Percentiles rank a stretch among this genome's conserved stretches.
phyloP scores from a whole-genome alignment of 176 grass and related monocot genomes.

The Bothriochloa decipiens region DNA sequence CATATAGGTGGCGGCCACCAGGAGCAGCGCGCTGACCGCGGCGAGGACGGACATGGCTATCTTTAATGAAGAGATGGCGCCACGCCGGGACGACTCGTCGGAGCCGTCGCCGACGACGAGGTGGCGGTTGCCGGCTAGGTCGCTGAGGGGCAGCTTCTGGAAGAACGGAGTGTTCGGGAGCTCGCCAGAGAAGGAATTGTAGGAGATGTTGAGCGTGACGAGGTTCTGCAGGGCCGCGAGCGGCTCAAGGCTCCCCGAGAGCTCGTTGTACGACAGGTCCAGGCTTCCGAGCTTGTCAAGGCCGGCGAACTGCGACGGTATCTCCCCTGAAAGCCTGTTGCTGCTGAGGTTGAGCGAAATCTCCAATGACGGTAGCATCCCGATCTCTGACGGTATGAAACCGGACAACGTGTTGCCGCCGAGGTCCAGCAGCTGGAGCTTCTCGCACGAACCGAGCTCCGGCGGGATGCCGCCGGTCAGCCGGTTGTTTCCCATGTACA shows the following conservation, averaged over 20 bases:
- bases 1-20: conserved; percentile 66
- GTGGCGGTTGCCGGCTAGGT: conserved; percentile 80
- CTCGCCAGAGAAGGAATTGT: conserved; percentile 84
- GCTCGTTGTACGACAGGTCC: conserved; percentile 79
- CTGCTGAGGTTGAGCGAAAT: conserved; percentile 90
- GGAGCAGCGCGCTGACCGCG: conserved; percentile 59
- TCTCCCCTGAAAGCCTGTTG: conserved; percentile 73
- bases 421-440: conserved; percentile 85
- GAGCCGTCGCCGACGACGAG: conserved; percentile 54
- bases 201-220: conserved; percentile 83
- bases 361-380: conserved; percentile 64
- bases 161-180: conserved; percentile 92
- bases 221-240: conserved; percentile 85
- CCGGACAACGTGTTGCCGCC: conserved; percentile 77
- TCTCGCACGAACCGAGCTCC: conserved; percentile 75
- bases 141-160: conserved; percentile 74
- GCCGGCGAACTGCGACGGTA: conserved; percentile 62
- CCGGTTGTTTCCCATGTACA: conserved; percentile 64
- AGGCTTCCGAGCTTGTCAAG: conserved; percentile 89
- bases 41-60: conserved; percentile 74
- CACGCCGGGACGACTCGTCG: conserved; percentile 34
- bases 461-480: conserved; percentile 62
- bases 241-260: conserved; percentile 55
- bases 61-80: conserved; percentile 57
- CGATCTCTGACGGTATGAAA: conserved; percentile 62